Percentiles rank a stretch among this genome's conserved stretches.
Evolutionary conservation across 1,284 basidiomycete species (phyloP).

Genomic region (Cryptococcus amylolentus): DNA sequence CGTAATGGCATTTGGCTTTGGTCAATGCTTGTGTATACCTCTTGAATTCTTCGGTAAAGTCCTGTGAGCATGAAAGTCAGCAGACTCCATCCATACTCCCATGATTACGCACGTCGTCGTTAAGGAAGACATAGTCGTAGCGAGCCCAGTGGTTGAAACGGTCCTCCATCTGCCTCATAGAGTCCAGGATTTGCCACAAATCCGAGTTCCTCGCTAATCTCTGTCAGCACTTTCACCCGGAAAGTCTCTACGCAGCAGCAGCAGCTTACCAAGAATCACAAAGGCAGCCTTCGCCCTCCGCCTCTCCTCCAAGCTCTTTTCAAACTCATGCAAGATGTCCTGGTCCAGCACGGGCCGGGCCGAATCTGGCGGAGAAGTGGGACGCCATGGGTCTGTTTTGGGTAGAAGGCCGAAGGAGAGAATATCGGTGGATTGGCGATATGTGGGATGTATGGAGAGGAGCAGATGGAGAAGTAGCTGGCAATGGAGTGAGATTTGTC

Average conservation of each 20-base stretch:
- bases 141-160: conserved; percentile 73
- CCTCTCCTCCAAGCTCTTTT: conserved; percentile 24
- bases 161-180: conserved; percentile 51
- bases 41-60: conserved; percentile 73
- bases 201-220: conserved; percentile 71
- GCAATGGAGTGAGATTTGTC: neutral
- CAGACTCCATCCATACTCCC: neutral
- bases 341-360: conserved; percentile 25
- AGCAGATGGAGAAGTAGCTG: conserved; percentile 43
- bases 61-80: conserved; percentile 7
- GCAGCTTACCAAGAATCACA: conserved; percentile 60
- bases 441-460: conserved; percentile 43
- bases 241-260: neutral
- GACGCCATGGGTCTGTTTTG: conserved; percentile 8
- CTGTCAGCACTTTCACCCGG: neutral
- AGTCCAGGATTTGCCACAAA: conserved; percentile 62
- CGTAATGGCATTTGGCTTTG: conserved; percentile 68
- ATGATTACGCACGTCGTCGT: conserved; percentile 58
- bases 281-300: conserved; percentile 78
- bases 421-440: conserved; percentile 37
- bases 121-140: conserved; percentile 84
- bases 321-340: conserved; percentile 26
- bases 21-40: conserved; percentile 65
- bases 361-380: conserved; percentile 12
- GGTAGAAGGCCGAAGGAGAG: conserved; percentile 14